Base-by-base conservation (phyloP, 2,329 filamentous ascomycete species). In the Myriosclerotinia curreyana region DNA sequence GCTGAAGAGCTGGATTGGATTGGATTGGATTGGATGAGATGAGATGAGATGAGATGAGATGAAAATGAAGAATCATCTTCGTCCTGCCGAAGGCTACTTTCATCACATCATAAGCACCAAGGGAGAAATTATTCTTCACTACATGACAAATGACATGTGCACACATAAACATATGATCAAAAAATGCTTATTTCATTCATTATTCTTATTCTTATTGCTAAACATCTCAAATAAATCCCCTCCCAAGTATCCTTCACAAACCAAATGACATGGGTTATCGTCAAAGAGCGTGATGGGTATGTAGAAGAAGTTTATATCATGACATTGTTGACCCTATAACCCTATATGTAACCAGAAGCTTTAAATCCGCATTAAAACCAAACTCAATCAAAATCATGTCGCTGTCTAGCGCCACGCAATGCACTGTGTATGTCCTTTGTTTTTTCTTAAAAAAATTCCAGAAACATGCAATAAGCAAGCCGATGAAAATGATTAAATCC, bases 241-340 rank as follows among this genome's bases (percentile, higher is more conserved):
- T 40, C 42, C n/a, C 15, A 22, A 48, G 5, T 9, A 25, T 36
- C 40, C 54, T 22, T 20, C 28, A 36, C 46, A 36, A 20, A 6
- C 28, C 14, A 48, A 44, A 48, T 17, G 46, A 48, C 42, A 48
- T 20, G 28, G 25, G 54, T 17, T n/a, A 56, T 44, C 22, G 17
- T 46, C 14, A 17, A 46, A 22, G 28, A 20, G 15, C 15, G n/a
- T 17, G 28, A 58, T 46, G 54, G 20, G 40, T 46, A 58, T 36
- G 54, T 58, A 58, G 20, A 58, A 46, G 28, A 58, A 58, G 42
- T 58, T 46, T 58, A 58, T 58, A 58, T 58, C 54, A 58, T 48
- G 14, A 58, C 54, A 58, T 58, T 58, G 40, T 48, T n/a, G 8
- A 48, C 42, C 54, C 54, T 46, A 48, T 58, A 58, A 58, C 25